Percentiles rank a stretch among this genome's conserved stretches.
phyloP scores from a whole-genome alignment of 352 stramenopile species.

The Phytophthora pini region DNA sequence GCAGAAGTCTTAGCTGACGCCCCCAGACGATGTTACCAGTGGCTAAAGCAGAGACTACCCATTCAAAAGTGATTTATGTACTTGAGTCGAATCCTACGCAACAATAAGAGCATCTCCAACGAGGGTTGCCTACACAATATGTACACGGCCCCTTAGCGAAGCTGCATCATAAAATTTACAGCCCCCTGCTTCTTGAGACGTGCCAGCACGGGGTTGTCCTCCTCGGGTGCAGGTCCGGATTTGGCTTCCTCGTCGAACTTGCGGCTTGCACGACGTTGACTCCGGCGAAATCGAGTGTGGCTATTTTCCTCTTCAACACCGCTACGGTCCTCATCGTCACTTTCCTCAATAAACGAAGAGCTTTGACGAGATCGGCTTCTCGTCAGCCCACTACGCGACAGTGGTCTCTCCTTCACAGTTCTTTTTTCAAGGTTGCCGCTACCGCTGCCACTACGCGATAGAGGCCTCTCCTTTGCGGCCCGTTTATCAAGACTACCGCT shows the following conservation, averaged over 20 bases:
- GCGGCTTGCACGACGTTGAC: slow-evolving; percentile 48
- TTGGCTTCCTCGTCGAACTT: slow-evolving; percentile 60
- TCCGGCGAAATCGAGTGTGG: slow-evolving; percentile 41
- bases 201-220: slow-evolving; percentile 77
- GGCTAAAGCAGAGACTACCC: slow-evolving; percentile 3
- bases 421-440: slow-evolving; percentile 30
- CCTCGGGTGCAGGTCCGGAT: slow-evolving; percentile 25
- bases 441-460: slow-evolving; percentile 27
- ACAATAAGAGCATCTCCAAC: slow-evolving; percentile 2
- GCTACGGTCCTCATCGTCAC: slow-evolving; percentile 32
- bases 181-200: slow-evolving; percentile 83
- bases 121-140: slow-evolving; percentile 33
- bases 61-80: slow-evolving; percentile 33
- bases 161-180: slow-evolving; percentile 85
- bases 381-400: slow-evolving; percentile 26
- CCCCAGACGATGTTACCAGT: not conserved
- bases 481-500: slow-evolving; percentile 32
- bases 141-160: slow-evolving; percentile 37
- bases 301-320: slow-evolving; percentile 37
- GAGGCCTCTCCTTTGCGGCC: slow-evolving; percentile 21
- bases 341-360: slow-evolving; percentile 42
- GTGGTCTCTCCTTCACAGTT: slow-evolving; percentile 22
- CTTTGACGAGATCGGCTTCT: slow-evolving; percentile 29
- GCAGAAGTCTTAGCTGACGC: not conserved
- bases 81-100: slow-evolving; percentile 31